These are phyloP conservation scores for Dendrostoma leiphaemia DNA, from an alignment of 2,329 filamentous ascomycete species.

Conservation along the genomic window DNA sequence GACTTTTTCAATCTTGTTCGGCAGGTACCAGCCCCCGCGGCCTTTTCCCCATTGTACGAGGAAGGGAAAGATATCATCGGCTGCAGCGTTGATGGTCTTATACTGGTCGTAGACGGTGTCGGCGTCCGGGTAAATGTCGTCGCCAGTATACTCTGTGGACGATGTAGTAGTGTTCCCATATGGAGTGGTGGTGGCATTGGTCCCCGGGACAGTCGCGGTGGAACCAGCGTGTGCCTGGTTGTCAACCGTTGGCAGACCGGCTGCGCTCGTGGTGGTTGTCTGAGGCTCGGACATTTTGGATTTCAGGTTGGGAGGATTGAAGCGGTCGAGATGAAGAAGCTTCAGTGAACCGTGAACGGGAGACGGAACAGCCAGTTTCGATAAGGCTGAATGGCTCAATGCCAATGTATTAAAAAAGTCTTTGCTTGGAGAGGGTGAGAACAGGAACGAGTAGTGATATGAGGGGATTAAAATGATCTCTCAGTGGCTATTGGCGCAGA, in stretches of 20 bases:
- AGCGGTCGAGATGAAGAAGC: not conserved
- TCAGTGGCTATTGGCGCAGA: too few relatives aligned
- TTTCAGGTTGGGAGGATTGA: not conserved
- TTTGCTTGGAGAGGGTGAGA: not conserved
- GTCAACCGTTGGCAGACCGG: not conserved
- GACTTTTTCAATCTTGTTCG: constrained; percentile 5
- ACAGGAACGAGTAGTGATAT: not conserved
- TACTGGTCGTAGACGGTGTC: constrained; percentile 11
- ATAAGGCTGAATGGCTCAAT: too few relatives aligned
- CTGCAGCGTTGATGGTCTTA: not conserved
- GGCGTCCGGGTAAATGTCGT: constrained; percentile 5
- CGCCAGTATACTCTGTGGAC: not conserved
- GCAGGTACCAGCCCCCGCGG: constrained; percentile 12
- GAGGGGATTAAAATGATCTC: not conserved
- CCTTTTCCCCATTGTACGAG: constrained; percentile 12
- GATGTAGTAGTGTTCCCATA: not conserved
- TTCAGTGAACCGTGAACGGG: not conserved
- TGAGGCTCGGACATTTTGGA: not conserved
- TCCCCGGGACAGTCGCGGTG: not conserved
- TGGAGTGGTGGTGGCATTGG: too few relatives aligned
- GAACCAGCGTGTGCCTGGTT: not conserved
- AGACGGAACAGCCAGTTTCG: not conserved
- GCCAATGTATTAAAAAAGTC: too few relatives aligned
- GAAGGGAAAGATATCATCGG: constrained; percentile 9
- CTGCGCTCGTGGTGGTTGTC: not conserved